phyloP scores from a whole-genome alignment of 169 alveolate genomes.

The Theileria annulata region DNA sequence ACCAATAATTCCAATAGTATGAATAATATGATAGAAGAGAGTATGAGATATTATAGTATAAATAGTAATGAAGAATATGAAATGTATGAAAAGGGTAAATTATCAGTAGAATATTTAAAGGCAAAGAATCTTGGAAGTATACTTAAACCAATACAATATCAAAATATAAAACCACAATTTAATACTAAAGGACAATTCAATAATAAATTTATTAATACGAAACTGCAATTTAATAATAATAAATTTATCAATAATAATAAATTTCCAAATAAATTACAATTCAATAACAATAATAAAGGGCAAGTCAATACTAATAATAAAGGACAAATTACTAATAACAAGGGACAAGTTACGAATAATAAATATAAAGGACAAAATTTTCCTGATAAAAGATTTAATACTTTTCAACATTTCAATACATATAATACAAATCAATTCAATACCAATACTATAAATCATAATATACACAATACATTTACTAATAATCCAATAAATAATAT shows the following conservation, averaged over 20 bases:
- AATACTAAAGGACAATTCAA: neutral
- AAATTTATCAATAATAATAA: no score
- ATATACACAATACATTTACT: no score
- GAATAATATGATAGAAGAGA: neutral
- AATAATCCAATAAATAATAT: no score
- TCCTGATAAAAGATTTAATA: neutral
- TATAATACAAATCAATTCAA: neutral
- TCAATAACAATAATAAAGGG: no score
- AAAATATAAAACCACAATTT: neutral
- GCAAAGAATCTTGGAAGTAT: neutral
- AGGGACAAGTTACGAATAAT: neutral
- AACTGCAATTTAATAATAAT: no score
- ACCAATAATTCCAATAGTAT: neutral
- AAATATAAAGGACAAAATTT: neutral
- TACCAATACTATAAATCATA: neutral
- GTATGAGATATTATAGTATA: slow-evolving; percentile 27
- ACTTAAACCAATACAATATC: neutral
- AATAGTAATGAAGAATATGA: slow-evolving; percentile 40
- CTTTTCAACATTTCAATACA: neutral
- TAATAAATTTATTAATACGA: no score
- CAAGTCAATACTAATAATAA: no score
- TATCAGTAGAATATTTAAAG: slow-evolving; percentile 11
- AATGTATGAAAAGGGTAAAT: slow-evolving; percentile 19
- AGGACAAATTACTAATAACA: neutral
- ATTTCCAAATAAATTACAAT: no score